phyloP scores from a whole-genome alignment of 1,284 basidiomycete species.

The Spongispora temasekensis region DNA sequence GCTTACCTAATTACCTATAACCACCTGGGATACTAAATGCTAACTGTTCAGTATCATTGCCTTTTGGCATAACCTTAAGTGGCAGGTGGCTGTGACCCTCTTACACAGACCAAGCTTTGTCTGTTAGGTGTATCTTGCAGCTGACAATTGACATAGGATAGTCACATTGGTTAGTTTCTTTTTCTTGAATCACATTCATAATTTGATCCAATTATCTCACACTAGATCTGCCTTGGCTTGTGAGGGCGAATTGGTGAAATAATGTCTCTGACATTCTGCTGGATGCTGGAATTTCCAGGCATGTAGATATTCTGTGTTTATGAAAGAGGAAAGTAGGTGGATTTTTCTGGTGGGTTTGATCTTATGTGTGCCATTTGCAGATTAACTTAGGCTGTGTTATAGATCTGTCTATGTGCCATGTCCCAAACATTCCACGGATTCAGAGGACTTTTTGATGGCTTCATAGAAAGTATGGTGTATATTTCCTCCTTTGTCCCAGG shows the following conservation, averaged over 20 bases:
- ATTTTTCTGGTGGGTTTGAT: conserved; percentile 75
- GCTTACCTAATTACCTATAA: too few relatives aligned
- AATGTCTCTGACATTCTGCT: conserved; percentile 76
- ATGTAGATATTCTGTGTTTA: conserved; percentile 86
- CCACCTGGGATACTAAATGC: too few relatives aligned
- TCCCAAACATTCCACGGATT: conserved; percentile 48
- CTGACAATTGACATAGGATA: conserved; percentile 51
- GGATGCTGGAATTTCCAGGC: conserved; percentile 54
- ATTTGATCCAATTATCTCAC: background rate
- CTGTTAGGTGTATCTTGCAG: background rate
- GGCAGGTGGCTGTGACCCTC: too few relatives aligned
- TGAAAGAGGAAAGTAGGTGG: conserved; percentile 80
- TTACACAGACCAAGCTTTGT: too few relatives aligned
- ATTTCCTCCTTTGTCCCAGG: background rate
- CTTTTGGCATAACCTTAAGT: too few relatives aligned
- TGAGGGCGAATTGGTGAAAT: conserved; percentile 63
- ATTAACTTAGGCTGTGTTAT: background rate
- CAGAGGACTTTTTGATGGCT: conserved; percentile 70
- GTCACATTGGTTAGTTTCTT: conserved; percentile 63
- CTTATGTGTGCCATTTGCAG: background rate
- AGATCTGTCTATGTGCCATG: conserved; percentile 75
- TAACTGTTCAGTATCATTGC: too few relatives aligned
- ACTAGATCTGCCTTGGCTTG: conserved; percentile 70
- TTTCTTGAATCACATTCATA: background rate
- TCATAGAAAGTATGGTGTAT: conserved; percentile 75